A percentile compares a stretch with the other conserved stretches of the same genome.
Evolutionary conservation across 1,284 basidiomycete species (phyloP).

Genomic region (Naganishia cerealis): DNA sequence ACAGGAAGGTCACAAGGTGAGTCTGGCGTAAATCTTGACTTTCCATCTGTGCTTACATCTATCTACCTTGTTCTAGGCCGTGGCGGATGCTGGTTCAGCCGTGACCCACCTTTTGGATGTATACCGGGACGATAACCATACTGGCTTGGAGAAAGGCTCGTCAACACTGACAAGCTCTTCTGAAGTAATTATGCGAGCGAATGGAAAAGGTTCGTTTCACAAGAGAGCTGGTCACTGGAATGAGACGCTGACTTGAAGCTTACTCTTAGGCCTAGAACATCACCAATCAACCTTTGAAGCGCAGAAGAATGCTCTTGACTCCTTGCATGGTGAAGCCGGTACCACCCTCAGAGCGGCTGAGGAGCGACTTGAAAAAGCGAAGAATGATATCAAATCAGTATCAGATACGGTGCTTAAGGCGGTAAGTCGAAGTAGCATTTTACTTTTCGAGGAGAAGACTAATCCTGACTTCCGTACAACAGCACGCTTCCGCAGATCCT

Average conservation of each 20-base stretch:
- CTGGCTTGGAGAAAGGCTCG: not conserved
- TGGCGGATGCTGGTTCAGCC: conserved; percentile 45
- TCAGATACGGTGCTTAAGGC: conserved; percentile 30
- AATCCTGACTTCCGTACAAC: not conserved
- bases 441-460: not conserved
- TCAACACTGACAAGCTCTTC: not conserved
- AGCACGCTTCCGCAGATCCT: conserved; percentile 33
- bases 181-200: not conserved
- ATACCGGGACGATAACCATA: conserved; percentile 4
- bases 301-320: conserved; percentile 5
- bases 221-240: not conserved
- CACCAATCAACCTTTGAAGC: conserved; percentile 13
- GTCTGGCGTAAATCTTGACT: not conserved
- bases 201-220: not conserved
- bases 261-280: conserved; percentile 1
- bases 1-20: conserved; percentile 27
- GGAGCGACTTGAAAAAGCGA: conserved; percentile 30
- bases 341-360: conserved; percentile 13
- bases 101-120: conserved; percentile 3
- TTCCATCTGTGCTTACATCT: not conserved
- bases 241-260: not conserved
- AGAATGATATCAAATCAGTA: conserved; percentile 33
- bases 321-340: conserved; percentile 5
- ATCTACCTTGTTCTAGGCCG: conserved; percentile 17
- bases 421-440: conserved; percentile 8